phyloP scores from a whole-genome alignment of 176 grass and related monocot genomes.

The Zizania latifolia region DNA sequence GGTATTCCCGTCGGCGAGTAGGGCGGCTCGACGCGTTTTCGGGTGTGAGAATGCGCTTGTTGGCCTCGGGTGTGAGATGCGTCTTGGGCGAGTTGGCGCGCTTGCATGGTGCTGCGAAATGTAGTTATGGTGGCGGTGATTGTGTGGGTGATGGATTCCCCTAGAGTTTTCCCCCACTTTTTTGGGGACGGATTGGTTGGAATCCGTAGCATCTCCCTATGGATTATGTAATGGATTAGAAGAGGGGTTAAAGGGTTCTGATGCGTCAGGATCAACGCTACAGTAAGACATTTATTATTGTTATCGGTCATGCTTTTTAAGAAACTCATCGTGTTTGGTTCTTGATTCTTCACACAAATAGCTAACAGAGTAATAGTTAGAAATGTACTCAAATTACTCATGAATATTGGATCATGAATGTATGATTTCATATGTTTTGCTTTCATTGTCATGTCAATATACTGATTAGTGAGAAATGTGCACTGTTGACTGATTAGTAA shows the following conservation, averaged over 20 bases:
- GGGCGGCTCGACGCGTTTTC: neutral
- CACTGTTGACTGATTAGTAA: neutral
- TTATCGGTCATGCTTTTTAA: too few relatives aligned
- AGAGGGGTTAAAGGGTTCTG: neutral
- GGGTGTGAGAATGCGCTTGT: neutral
- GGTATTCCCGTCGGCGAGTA: neutral
- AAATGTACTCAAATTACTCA: too few relatives aligned
- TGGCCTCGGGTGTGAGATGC: neutral
- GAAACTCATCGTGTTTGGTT: neutral
- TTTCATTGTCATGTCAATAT: neutral
- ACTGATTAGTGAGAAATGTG: neutral
- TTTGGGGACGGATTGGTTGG: too few relatives aligned
- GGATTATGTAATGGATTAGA: conserved; percentile 2
- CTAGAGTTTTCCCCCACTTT: neutral
- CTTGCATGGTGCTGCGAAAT: neutral
- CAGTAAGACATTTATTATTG: too few relatives aligned
- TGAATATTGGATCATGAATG: too few relatives aligned
- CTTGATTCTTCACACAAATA: neutral
- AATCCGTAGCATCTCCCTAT: too few relatives aligned
- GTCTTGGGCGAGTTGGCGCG: neutral
- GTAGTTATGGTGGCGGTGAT: neutral
- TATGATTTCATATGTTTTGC: neutral
- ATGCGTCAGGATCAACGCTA: neutral
- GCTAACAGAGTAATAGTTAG: too few relatives aligned
- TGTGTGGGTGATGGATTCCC: neutral